Conservation (phyloP, 179 eudicot species). For the Pouteria campechiana region DNA sequence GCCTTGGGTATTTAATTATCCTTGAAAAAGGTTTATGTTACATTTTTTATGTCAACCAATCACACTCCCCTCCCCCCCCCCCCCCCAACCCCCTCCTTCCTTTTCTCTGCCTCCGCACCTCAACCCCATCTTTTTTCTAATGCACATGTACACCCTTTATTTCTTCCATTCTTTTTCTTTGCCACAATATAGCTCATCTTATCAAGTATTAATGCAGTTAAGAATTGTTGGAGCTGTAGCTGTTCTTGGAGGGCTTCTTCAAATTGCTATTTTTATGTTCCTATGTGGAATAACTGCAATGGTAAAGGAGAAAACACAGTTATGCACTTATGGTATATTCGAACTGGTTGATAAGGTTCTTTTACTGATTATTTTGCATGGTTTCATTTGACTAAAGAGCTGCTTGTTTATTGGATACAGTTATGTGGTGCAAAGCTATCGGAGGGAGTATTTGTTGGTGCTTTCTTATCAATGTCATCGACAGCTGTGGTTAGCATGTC, state of each 20-base stretch:
- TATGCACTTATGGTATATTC: too few species aligned
- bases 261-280: slow-evolving; percentile 72
- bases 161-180: too few species aligned
- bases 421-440: slow-evolving; percentile 88
- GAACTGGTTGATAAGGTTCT: too few species aligned
- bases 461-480: slow-evolving; percentile 95
- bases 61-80: not conserved
- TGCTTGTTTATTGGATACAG: too few species aligned
- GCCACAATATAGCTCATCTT: too few species aligned
- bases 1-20: slow-evolving; percentile 95
- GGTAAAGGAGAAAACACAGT: too few species aligned
- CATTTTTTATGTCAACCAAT: too few species aligned
- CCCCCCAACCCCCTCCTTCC: not conserved
- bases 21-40: slow-evolving; percentile 55
- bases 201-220: slow-evolving; percentile 70
- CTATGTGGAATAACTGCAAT: slow-evolving; percentile 73
- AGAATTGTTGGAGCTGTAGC: slow-evolving; percentile 97
- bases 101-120: not conserved
- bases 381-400: too few species aligned
- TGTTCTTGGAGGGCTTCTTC: slow-evolving; percentile 92
- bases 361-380: too few species aligned
- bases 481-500: slow-evolving; percentile 74
- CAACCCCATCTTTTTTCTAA: not conserved
- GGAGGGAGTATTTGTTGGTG: slow-evolving; percentile 96
- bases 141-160: slow-evolving; percentile 2